Evolutionary conservation across 176 grass and related monocot genomes (phyloP).

Genomic region (Areca catechu): DNA sequence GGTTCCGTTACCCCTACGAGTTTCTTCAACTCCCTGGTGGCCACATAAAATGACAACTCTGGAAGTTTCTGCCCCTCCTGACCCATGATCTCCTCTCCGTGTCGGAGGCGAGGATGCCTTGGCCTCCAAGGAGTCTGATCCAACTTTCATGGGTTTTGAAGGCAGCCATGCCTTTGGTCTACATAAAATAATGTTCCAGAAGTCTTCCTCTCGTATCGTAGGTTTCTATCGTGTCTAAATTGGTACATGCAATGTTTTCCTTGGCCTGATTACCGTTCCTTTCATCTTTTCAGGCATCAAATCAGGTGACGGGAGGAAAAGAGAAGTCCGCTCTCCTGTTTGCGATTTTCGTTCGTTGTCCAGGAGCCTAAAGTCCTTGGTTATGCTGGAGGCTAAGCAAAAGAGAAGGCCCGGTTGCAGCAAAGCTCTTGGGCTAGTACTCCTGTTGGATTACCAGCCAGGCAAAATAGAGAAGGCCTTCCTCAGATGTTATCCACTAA

Average conservation of each 20-base stretch:
- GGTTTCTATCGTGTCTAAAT: neutral
- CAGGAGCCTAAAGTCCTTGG: constrained; percentile 6
- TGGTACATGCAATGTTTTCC: neutral
- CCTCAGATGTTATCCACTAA: constrained; percentile 92
- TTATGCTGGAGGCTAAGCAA: constrained; percentile 82
- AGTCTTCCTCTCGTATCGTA: neutral
- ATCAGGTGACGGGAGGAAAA: constrained; percentile 26
- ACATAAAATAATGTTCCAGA: constrained; percentile 78
- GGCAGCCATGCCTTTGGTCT: neutral
- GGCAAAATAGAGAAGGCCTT: constrained; percentile 42
- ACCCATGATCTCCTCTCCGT: constrained; percentile 6
- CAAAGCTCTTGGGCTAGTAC: constrained; percentile 62
- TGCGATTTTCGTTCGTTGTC: neutral
- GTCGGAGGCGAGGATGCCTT: neutral
- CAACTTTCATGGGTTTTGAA: neutral
- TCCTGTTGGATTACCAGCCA: constrained; percentile 26
- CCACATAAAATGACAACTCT: constrained; percentile 79
- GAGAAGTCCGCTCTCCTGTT: neutral
- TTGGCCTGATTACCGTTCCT: neutral
- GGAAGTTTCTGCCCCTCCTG: constrained; percentile 20
- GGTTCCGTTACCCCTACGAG: neutral
- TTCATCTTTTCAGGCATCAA: constrained; percentile 29
- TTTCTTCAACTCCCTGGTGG: constrained; percentile 12
- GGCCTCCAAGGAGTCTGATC: neutral
- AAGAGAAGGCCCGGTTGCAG: constrained; percentile 69